Evolutionary conservation across 1,284 basidiomycete species (phyloP).

Genomic region (Inonotus hispidus): DNA sequence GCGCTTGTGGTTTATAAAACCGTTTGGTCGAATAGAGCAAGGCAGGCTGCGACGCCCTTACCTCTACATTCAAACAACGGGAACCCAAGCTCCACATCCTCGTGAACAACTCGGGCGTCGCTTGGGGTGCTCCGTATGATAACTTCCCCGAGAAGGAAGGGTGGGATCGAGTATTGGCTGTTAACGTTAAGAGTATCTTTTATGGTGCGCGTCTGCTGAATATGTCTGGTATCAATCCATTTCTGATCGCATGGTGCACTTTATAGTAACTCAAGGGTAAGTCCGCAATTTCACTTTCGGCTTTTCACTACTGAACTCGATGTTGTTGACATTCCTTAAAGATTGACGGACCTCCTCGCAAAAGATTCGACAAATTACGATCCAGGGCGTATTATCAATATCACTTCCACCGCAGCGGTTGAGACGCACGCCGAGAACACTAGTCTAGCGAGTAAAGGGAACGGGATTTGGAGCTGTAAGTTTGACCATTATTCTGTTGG

Average conservation of each 20-base stretch:
- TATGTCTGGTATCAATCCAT: neutral
- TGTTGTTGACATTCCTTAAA: constrained; percentile 24
- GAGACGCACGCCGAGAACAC: constrained; percentile 46
- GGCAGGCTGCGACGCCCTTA: constrained; percentile 75
- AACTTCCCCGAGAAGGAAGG: constrained; percentile 76
- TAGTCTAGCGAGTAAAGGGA: constrained; percentile 47
- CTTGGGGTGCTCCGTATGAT: constrained; percentile 74
- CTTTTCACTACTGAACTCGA: neutral
- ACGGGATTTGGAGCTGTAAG: constrained; percentile 80
- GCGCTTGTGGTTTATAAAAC: neutral
- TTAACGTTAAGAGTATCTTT: constrained; percentile 80
- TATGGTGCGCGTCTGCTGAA: constrained; percentile 44
- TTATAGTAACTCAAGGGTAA: constrained; percentile 62
- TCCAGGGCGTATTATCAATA: constrained; percentile 75
- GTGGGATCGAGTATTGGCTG: constrained; percentile 77
- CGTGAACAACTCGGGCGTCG: constrained; percentile 76
- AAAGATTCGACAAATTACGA: constrained; percentile 64
- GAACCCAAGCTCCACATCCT: constrained; percentile 73
- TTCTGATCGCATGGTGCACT: neutral
- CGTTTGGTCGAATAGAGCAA: constrained; percentile 50
- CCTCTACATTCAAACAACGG: constrained; percentile 59
- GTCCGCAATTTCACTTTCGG: constrained; percentile 13
- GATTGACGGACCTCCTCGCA: constrained; percentile 57
- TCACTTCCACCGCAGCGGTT: constrained; percentile 71
- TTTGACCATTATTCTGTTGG: constrained; percentile 18